These are phyloP conservation scores for Fusarium miscanthi DNA, from an alignment of 2,329 filamentous ascomycete species.

Conservation along the genomic window DNA sequence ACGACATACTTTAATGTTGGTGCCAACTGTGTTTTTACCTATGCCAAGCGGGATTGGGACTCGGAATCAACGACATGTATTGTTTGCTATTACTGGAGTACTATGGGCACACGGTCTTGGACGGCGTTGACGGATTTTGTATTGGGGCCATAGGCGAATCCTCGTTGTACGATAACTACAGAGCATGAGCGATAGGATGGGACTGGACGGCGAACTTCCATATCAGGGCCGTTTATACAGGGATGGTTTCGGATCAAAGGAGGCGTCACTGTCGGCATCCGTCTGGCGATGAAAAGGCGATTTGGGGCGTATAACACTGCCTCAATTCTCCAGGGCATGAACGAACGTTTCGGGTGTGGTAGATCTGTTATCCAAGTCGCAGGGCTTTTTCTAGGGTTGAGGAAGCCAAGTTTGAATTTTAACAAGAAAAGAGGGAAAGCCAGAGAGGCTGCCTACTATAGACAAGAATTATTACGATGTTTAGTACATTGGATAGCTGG, in stretches of 20 bases:
- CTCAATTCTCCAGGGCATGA: slow-evolving; percentile 24
- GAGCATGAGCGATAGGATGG: slow-evolving; percentile 38
- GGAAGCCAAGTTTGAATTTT: slow-evolving; percentile 34
- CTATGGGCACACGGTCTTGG: slow-evolving; percentile 44
- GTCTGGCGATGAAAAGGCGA: slow-evolving; percentile 9
- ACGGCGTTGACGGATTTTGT: slow-evolving; percentile 46
- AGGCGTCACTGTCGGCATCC: slow-evolving; percentile 1
- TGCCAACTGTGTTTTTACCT: slow-evolving; percentile 35
- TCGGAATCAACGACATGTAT: slow-evolving; percentile 36
- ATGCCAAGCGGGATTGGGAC: slow-evolving; percentile 27
- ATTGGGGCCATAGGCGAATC: slow-evolving; percentile 41
- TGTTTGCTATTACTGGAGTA: slow-evolving; percentile 44
- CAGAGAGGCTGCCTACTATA: slow-evolving; percentile 26
- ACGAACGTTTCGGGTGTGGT: slow-evolving; percentile 33
- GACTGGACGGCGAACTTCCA: slow-evolving; percentile 1
- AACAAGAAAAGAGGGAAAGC: slow-evolving; percentile 23
- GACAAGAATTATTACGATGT: slow-evolving; percentile 29
- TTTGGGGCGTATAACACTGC: background rate
- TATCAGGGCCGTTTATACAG: slow-evolving; percentile 6
- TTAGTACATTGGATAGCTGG: slow-evolving; percentile 4
- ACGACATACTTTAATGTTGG: slow-evolving; percentile 38
- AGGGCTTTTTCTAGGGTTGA: slow-evolving; percentile 32
- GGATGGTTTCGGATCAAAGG: slow-evolving; percentile 26
- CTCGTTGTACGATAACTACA: slow-evolving; percentile 48
- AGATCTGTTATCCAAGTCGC: slow-evolving; percentile 44